Evolutionary conservation across 192 early-diverging fungal species (phyloP), one percentile per base, ranked within the genome.

Genomic region (Gamsiella multidivaricata): DNA sequence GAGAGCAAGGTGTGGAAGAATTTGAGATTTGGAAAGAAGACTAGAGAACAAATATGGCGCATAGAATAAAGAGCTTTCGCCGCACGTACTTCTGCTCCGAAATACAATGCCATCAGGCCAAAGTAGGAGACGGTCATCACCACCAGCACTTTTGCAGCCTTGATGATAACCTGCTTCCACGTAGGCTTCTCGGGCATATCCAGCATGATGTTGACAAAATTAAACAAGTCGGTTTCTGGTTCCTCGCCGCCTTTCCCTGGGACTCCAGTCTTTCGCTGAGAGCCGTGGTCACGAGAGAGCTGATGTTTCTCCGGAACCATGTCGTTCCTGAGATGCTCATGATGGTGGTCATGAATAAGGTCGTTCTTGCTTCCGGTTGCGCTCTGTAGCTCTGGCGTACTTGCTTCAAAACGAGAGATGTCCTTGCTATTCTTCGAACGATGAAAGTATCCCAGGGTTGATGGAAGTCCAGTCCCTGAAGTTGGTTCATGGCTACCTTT

Each of bases 201-300:
- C 51, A 76, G 51, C 73, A 76, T 76, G 7, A 67, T 76, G 25
- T 61, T 43, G 14, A 76, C 65, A 76, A 67, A 68, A 11, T 76
- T 62, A 46, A 76, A 76, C 57, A 66, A 25, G 29, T 76, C 65
- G 22, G 73, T 76, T 59, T 76, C 73, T n/a, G 73, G 73, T n/a
- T 76, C 58, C 32, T 62, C 58, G 3, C 73, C 73, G 33, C 62
- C 32, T 46, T 56, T 76, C 25, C 73, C 73, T 17, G 73, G 73
- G 15, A 76, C n/a, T 5, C 73, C 73, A n/a, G 50, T 20, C 46
- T 76, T 67, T 18, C 49, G 32, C 15, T 17, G 45, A 26, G 39
- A 14, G 2, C 29, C 28, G 5, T 50, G 55, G 3, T 37, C 18
- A 17, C 15, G 46, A 36, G 34, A 52, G 9, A 26, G 28, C 31